Evolutionary conservation across 2,329 filamentous ascomycete genomes (phyloP).

Genomic region (Kalmusia sp.): DNA sequence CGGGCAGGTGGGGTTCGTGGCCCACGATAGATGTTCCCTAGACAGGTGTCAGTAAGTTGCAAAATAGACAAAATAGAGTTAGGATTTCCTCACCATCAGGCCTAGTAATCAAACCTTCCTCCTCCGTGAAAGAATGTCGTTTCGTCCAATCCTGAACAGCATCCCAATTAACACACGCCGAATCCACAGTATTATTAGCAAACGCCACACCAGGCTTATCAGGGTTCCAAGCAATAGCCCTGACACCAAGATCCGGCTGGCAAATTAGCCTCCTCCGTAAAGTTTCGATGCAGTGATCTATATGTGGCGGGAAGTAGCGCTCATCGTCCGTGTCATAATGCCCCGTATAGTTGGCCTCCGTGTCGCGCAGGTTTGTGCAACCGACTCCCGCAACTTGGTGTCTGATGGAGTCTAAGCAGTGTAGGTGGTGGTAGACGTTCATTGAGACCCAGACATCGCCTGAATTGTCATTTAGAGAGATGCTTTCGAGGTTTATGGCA

Average conservation of each 20-base stretch:
- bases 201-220: conserved; percentile 15
- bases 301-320: conserved; percentile 13
- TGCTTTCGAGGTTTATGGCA: conserved; percentile 10
- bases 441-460: conserved; percentile 13
- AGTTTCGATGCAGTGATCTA: conserved; percentile 17
- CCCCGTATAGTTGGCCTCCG: background rate
- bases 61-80: background rate
- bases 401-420: conserved; percentile 12
- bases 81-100: conserved; percentile 8
- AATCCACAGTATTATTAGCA: conserved; percentile 15
- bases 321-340: background rate
- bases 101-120: conserved; percentile 9
- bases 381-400: conserved; percentile 11
- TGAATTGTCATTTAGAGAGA: conserved; percentile 11
- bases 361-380: conserved; percentile 3
- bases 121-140: conserved; percentile 9
- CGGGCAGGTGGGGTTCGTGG: conserved; percentile 13
- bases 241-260: conserved; percentile 14
- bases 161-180: conserved; percentile 12
- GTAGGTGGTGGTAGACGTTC: conserved; percentile 13
- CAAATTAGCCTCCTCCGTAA: conserved; percentile 11
- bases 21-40: conserved; percentile 8
- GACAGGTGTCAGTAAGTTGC: background rate
- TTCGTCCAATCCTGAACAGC: conserved; percentile 14
- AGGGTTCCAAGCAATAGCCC: conserved; percentile 13